Base-by-base conservation (phyloP, 257 asterid species). In the Striga asiatica region DNA sequence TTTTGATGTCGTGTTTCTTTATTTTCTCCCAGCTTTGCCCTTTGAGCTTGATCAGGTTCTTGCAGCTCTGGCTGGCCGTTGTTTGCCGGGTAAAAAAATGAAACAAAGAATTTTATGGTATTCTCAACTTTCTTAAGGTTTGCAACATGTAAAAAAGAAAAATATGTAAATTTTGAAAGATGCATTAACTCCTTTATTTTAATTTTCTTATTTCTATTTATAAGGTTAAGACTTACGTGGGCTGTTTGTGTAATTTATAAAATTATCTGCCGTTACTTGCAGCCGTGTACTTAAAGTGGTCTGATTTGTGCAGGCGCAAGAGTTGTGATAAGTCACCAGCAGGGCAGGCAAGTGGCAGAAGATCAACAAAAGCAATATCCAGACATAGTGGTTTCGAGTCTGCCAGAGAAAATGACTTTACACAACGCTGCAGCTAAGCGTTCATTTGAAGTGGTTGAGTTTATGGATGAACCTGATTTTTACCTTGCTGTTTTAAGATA, bases 301-400 rank as follows among this genome's bases (percentile, higher is more conserved):
- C n/a, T n/a, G n/a, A n/a, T n/a, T n/a, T n/a, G n/a, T n/a, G 47
- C 51, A 88, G 97, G 95, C 66, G 89, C 89, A 19, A 81, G 95
- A 71, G 45, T 91, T 46, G 95, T 87, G 70, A 80, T 91, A 2
- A 80, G 98, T 76, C 94, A 87, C 63, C 89, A 77, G 2, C 78
- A 56, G 55, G 98, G 98, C 41, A 81, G 83, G 67, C 73, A 57
- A 61, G 73, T 13, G 54, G 82, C 61, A 29, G 85, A 72, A 74
- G 80, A 78, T 72, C 94, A 81, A 69, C 62, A 56, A 16, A 64
- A 54, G 41, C 80, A 68, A 66, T 71, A 73, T 70, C 89, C 94
- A 2, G 85, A 78, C 56, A 58, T 80, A 1, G 86, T 84, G 41
- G 80, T 84, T 43, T 79, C 85, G 6, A 61, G 39, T 38, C 71